These are phyloP conservation scores for Backusella tarrabulga DNA, from an alignment of 192 early-diverging fungal species.

Conservation along the genomic window DNA sequence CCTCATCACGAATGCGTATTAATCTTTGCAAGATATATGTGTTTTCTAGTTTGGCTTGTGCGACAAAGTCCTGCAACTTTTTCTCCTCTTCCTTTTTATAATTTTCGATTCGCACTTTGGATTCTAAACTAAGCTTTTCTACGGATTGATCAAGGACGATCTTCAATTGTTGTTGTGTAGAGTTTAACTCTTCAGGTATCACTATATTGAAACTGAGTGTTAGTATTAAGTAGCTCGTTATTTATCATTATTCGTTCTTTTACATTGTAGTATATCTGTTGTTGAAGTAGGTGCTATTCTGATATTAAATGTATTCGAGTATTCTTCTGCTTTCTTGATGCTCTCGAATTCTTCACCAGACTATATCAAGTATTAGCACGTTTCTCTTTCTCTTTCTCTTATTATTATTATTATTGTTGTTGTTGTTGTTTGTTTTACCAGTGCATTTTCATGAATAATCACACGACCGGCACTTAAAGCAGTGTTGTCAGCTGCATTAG, in stretches of 20 bases:
- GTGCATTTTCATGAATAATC: constrained; percentile 13
- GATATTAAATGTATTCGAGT: constrained; percentile 12
- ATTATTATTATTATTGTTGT: too few relatives aligned
- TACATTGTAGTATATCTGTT: not conserved
- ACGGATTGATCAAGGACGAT: not conserved
- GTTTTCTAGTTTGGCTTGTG: constrained; percentile 8
- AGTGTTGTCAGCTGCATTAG: not conserved
- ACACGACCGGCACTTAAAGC: not conserved
- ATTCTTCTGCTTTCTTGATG: not conserved
- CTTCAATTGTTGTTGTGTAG: constrained; percentile 11
- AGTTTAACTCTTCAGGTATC: constrained; percentile 5
- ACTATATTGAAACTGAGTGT: not conserved
- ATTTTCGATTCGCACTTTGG: constrained; percentile 16
- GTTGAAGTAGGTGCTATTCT: not conserved
- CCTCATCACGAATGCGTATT: not conserved
- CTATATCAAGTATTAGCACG: not conserved
- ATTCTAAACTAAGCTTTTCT: constrained; percentile 15
- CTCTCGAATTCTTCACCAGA: not conserved
- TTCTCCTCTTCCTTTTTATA: constrained; percentile 5
- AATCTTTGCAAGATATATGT: constrained; percentile 7
- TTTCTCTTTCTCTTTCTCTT: not conserved
- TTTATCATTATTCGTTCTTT: not conserved
- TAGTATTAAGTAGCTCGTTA: not conserved
- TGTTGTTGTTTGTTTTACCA: constrained; percentile 8
- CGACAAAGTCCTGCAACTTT: not conserved